Evolutionary conservation across 371 early-diverging fungal genomes (phyloP).

Genomic region (Encephalitozoon cuniculi): DNA sequence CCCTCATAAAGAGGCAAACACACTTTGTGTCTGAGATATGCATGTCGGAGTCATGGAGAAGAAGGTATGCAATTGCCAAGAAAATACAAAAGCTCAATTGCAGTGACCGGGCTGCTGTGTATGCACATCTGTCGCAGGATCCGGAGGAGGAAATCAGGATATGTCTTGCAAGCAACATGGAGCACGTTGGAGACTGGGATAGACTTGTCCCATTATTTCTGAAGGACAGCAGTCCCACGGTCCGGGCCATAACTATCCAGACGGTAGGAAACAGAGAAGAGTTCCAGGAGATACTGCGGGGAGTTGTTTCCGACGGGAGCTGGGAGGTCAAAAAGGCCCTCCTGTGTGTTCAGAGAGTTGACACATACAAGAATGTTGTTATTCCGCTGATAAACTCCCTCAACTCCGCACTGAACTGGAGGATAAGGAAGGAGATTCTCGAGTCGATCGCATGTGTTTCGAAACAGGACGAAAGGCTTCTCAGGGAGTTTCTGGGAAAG

Average conservation of each 20-base stretch:
- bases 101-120: not conserved
- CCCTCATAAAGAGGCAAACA: conserved; percentile 5
- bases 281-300: not conserved
- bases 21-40: conserved; percentile 21
- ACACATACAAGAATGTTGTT: conserved; percentile 23
- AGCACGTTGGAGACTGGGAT: not conserved
- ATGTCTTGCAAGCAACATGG: conserved; percentile 16
- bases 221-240: conserved; percentile 7
- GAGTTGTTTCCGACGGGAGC: not conserved
- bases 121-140: conserved; percentile 16
- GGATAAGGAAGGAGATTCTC: conserved; percentile 28
- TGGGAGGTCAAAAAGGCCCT: conserved; percentile 30
- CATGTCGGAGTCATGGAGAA: conserved; percentile 27
- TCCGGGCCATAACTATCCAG: not conserved
- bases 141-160: conserved; percentile 28
- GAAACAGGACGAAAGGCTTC: not conserved
- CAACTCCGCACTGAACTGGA: conserved; percentile 9
- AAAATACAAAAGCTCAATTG: not conserved
- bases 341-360: conserved; percentile 27
- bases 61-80: conserved; percentile 20
- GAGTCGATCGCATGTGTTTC: conserved; percentile 10
- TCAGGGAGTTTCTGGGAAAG: not conserved
- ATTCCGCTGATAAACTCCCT: conserved; percentile 25
- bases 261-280: conserved; percentile 7
- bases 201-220: conserved; percentile 22